Evolutionary conservation across 2,329 filamentous ascomycete genomes (phyloP).

Genomic region (Colletotrichum sp.): DNA sequence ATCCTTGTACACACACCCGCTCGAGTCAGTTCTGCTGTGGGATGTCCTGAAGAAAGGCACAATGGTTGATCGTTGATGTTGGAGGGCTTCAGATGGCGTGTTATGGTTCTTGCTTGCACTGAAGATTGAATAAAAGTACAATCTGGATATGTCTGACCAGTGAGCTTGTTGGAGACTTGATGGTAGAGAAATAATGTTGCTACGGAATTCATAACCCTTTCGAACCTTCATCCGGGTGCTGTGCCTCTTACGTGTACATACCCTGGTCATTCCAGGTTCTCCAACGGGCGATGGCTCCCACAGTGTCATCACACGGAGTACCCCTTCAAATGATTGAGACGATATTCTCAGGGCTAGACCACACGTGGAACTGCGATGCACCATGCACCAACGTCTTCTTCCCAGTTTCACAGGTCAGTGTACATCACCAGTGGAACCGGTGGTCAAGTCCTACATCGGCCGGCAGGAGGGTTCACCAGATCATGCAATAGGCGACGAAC

Average conservation of each 20-base stretch:
- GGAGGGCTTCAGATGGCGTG: rapidly evolving
- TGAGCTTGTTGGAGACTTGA: not conserved
- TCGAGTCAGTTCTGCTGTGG: not conserved
- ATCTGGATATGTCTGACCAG: not conserved
- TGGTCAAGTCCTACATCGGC: not conserved
- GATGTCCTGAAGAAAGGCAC: not conserved
- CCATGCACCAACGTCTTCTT: not conserved
- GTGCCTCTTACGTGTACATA: not conserved
- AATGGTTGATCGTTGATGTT: not conserved
- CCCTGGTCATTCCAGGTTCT: not conserved
- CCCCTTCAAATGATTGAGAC: not conserved
- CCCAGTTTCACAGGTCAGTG: not conserved
- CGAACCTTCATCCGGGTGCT: not conserved
- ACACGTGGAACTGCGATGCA: not conserved
- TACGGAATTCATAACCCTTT: not conserved
- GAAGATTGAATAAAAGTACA: not conserved
- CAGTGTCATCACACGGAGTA: not conserved
- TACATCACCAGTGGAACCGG: not conserved
- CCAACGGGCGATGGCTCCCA: not conserved
- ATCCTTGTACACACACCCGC: not conserved
- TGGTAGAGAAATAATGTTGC: not conserved
- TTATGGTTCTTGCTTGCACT: not conserved
- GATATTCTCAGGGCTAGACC: not conserved
- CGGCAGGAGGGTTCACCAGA: not conserved
- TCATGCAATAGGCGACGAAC: not conserved